These are phyloP conservation scores for Epichloe gansuensis DNA, from an alignment of 2,329 filamentous ascomycete species.

Conservation along the genomic window DNA sequence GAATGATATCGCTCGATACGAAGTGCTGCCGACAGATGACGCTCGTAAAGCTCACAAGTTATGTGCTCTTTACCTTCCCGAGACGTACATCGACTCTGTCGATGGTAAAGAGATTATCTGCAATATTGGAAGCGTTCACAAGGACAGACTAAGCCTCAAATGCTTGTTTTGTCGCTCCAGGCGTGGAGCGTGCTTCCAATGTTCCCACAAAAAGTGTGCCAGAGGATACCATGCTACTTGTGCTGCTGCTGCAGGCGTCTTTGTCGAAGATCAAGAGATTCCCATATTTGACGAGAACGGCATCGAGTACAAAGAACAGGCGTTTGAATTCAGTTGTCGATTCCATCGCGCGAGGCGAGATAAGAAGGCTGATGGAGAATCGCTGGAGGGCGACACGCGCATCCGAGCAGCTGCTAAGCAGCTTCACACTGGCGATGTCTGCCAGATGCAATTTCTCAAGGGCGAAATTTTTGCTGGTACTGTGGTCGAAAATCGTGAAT, in stretches of 20 bases:
- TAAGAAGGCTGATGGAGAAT: conserved; percentile 56
- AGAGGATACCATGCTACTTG: conserved; percentile 92
- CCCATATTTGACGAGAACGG: conserved; percentile 83
- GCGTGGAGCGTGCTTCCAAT: conserved; percentile 93
- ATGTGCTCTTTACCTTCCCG: conserved; percentile 82
- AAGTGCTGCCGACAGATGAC: conserved; percentile 77
- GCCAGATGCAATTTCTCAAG: conserved; percentile 74
- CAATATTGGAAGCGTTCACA: conserved; percentile 70
- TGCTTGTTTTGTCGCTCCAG: conserved; percentile 92
- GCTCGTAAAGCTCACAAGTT: conserved; percentile 76
- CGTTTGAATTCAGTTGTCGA: conserved; percentile 85
- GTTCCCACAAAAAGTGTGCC: conserved; percentile 86
- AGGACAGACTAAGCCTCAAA: conserved; percentile 79
- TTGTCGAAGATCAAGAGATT: conserved; percentile 76
- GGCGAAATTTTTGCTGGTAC: conserved; percentile 85
- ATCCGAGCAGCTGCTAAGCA: conserved; percentile 55
- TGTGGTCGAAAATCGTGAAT: conserved; percentile 67
- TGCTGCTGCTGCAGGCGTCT: conserved; percentile 79
- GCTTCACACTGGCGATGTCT: conserved; percentile 60
- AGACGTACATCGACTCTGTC: conserved; percentile 70
- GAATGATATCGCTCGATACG: conserved; percentile 70
- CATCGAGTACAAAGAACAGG: conserved; percentile 81
- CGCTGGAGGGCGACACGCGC: conserved; percentile 56
- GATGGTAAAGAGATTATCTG: conserved; percentile 61
- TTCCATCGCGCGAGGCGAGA: conserved; percentile 85